Evolutionary conservation across 169 alveolate species (phyloP).

Genomic region (Plasmodium malariae): DNA sequence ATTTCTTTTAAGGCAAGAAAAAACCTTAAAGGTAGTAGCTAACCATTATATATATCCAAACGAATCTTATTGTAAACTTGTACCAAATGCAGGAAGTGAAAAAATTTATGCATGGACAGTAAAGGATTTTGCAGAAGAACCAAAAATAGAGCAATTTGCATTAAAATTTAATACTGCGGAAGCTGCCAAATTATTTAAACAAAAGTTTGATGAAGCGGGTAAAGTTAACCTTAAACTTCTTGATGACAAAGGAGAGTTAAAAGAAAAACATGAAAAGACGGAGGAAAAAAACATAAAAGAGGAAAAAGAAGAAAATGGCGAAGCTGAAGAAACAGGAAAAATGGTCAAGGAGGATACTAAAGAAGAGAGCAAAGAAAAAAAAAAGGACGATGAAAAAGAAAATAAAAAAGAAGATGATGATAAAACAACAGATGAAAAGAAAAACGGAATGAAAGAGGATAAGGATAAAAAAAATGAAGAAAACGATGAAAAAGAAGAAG

Average conservation of each 20-base stretch:
- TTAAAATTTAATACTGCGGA: constrained; percentile 93
- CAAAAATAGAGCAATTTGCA: constrained; percentile 94
- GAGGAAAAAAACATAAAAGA: constrained; percentile 41
- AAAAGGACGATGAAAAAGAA: constrained; percentile 43
- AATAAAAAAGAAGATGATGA: constrained; percentile 77
- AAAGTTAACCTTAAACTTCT: constrained; percentile 87
- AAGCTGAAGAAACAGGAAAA: constrained; percentile 39
- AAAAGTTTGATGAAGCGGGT: constrained; percentile 93
- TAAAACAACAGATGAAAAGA: constrained; percentile 78
- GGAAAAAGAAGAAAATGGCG: constrained; percentile 44
- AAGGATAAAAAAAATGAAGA: constrained; percentile 41
- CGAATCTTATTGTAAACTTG: constrained; percentile 91
- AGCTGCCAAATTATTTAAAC: constrained; percentile 91
- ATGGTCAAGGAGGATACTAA: constrained; percentile 12
- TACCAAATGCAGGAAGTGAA: constrained; percentile 97
- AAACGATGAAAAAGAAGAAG: constrained; percentile 43
- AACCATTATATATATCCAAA: constrained; percentile 91
- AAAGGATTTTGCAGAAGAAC: constrained; percentile 96
- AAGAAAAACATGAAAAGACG: constrained; percentile 56
- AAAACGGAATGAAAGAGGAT: constrained; percentile 47
- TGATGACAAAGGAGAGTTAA: constrained; percentile 55
- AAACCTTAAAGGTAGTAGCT: constrained; percentile 96
- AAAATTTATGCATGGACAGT: constrained; percentile 97
- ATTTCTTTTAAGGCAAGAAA: constrained; percentile 96
- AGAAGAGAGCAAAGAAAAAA: constrained; percentile 54